Evolutionary conservation across 1,139 yeast species (phyloP), one percentile per base, ranked within the genome.

Genomic region (Trichomonascaceae sp.): DNA sequence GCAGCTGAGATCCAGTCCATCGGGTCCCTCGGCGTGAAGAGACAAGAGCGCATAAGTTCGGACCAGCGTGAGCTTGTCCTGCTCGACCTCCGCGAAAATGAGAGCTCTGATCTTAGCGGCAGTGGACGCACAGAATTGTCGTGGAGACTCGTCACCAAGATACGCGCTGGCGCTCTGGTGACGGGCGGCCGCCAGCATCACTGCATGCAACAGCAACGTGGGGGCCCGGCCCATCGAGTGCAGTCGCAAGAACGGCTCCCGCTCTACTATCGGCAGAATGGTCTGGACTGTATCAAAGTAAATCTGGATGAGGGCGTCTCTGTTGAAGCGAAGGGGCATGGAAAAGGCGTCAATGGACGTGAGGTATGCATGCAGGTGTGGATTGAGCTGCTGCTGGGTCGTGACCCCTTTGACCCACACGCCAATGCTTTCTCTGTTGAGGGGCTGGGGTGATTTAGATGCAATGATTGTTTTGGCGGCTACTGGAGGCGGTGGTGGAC

Each of bases 81-180:
- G 59, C 37, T 62, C 67, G 13, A 64, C 64, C 29, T 62, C 56
- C n/a, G 64, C 62, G 25, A 57, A 63, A 34, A 64, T 44, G 14
- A 64, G 46, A 13, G 65, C 68, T 14, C 65, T 45, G 26, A 60
- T 58, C 38, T 63, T 63, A 16, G 47, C 50, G 5, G 56, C 54
- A 1, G 57, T 54, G 9, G 46, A 36, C 8, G 54, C 45, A 29
- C 59, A 56, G 41, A 56, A 56, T 30, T 54, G 54, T 13, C 60
- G 47, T n/a, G 49, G 53, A 8, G 51, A 45, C 40, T 53, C 53
- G 27, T 45, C 43, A 28, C 50, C 52, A 6, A 62, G 40, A 22
- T 52, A 52, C 13, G 51, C 51, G 25, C 45, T 50, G 1, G 65
- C 65, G 33, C 50, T 37, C 3, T 56, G 54, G 38, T 62, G 65